Base-by-base conservation (phyloP, 306 rosid species). In the Gynostemma pentaphyllum region DNA sequence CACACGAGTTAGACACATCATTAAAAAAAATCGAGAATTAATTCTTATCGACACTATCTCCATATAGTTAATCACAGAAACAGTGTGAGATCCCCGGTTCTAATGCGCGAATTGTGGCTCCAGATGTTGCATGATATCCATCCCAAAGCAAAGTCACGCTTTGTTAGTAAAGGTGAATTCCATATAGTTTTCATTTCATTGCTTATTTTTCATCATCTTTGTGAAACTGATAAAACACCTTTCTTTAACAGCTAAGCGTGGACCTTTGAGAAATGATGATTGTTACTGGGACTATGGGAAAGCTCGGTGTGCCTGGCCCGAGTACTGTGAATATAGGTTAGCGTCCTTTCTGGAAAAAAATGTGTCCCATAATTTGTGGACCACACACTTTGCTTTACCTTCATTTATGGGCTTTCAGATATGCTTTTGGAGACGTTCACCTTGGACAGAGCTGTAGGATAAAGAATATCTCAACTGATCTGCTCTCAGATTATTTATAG, bases 251-350 rank as follows among this genome's bases (percentile, higher is more conserved):
- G 99, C 81, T 81, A 92, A 86, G 80, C 96, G 99, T 2, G 99
- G 99, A 55, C 99, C 99, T 69, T 57, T 92, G 75, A 88, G 99
- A 76, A 72, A 88, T 21, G 99, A 86, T 9, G 95, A 92, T 73
- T 92, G 99, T 82, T 92, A 84, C 67, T 92, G 99, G 99, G 99
- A 92, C 85, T 92, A 92, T 73, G 99, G 94, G 49, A 92, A 88
- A 76, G 99, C 99, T 71, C 95, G 99, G 42, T 92, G 99, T 82
- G 90, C 96, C 34, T 92, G 90, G 96, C 57, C 95, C 2, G 96
- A 88, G 22, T 80, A 92, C 75, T 92, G 99, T 78, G 99, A 88
- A 86, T 92, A 92, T 68, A 88, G 99, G 99, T 92, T 53, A 37
- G 65, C 70, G 57, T 24, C 73, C 56, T 45, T 69, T 71, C 44